Conservation (phyloP, 345 rosid species). For the Murraya paniculata region DNA sequence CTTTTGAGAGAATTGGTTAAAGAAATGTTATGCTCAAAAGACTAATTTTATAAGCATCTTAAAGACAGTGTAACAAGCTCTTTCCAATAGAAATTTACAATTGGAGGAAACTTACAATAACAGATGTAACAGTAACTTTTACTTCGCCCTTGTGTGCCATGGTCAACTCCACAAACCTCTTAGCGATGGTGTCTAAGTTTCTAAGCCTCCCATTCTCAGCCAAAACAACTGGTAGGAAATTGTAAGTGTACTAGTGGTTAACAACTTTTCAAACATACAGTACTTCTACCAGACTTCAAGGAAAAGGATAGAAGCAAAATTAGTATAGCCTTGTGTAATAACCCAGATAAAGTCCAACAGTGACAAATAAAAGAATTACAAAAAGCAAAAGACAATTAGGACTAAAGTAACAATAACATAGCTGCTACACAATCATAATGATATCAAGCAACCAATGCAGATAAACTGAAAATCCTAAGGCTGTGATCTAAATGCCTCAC, state of each 20-base stretch:
- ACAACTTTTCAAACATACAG: background rate
- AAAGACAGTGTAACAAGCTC: background rate
- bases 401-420: too few relatives aligned
- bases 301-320: background rate
- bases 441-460: background rate
- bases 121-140: slow-evolving; percentile 71
- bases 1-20: background rate
- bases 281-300: background rate
- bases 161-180: slow-evolving; percentile 67
- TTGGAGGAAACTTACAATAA: slow-evolving; percentile 56
- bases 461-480: background rate
- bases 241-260: background rate
- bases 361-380: background rate
- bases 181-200: slow-evolving; percentile 54
- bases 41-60: background rate
- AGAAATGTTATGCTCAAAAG: background rate
- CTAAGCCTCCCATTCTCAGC: slow-evolving; percentile 86
- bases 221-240: slow-evolving; percentile 45
- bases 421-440: background rate
- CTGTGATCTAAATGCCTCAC: background rate
- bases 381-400: background rate
- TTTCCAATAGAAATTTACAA: background rate
- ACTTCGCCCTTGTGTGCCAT: slow-evolving; percentile 86
- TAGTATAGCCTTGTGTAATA: background rate
- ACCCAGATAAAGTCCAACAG: background rate